Base-by-base conservation (phyloP, 257 asterid genomes). In the Nemophila menziesii region DNA sequence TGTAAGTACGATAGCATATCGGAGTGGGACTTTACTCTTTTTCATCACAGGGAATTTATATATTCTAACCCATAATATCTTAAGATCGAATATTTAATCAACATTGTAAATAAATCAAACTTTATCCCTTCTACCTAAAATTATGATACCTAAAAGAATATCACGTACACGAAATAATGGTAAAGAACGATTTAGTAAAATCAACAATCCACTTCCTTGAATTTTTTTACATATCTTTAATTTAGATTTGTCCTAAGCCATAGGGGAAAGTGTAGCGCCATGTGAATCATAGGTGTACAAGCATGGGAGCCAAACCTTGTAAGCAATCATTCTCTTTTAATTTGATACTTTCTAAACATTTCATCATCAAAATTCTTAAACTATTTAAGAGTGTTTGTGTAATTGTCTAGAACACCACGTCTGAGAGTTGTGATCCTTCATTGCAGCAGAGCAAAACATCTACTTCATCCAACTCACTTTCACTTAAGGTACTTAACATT, bases 281-380 rank as follows among this genome's bases (percentile, higher is more conserved):
- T 67, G 92, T 79, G 81, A 78, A 42, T 18, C 64, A 21, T 62
- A 58, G 80, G 66, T 71, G 78, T 61, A 65, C 48, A 62, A 70
- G 81, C 74, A 81, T 81, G 89, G 93, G 82, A 69, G 56, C 67
- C 71, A 51, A 54, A 42, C 67, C 64, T 69, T 57, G 55, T 26
- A 63, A 60, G 64, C 84, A 67, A 62, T 73, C 67, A 80, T 74
- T 66, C 79, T 62, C 50, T 24, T 27, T 43, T 49, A 21, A 33
- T 52, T 26, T 10, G 34, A 19, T 44, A 38, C n/a, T 43, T 56
- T 34, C 33, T 37, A 8, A 9, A 46, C 44, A 37, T 49, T 55
- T 61, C 53, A 7, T 56, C 51, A 49, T 49, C 57, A 46, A 55
- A 47, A 60, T 13, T 29, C 36, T 29, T 13, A 29, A 29, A 3